Percentiles rank a stretch among this genome's conserved stretches.
Evolutionary conservation across 495 filamentous ascomycete species (phyloP).

Genomic region (Apiosordaria backusii): DNA sequence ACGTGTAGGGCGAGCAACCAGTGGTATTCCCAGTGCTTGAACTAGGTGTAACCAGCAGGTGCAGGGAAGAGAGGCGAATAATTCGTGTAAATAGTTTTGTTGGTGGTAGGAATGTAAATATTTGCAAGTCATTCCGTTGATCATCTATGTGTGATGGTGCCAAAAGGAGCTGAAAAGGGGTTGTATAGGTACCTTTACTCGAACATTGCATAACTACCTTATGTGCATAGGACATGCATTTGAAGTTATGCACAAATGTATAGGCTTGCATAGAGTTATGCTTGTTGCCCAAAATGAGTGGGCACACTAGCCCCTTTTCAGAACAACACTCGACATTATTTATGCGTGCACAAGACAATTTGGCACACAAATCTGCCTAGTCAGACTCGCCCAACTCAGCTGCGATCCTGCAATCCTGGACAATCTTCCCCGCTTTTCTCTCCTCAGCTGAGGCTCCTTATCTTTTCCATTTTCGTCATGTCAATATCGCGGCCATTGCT

Average conservation of each 20-base stretch:
- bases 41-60: background rate
- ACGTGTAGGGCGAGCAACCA: constrained; percentile 31
- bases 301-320: background rate
- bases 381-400: background rate
- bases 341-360: background rate
- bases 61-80: too few species aligned
- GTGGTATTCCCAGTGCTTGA: constrained; percentile 40
- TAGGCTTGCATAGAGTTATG: background rate
- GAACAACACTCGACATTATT: too few species aligned
- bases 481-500: too few species aligned
- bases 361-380: background rate
- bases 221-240: too few species aligned
- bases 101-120: constrained; percentile 3
- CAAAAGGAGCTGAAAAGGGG: background rate
- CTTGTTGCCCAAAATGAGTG: background rate
- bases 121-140: background rate
- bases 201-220: background rate
- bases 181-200: background rate
- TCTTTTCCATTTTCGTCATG: too few species aligned
- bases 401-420: background rate
- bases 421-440: background rate
- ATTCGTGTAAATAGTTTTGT: constrained; percentile 16
- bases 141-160: background rate
- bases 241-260: background rate
- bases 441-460: background rate